Base-by-base conservation (phyloP, 1,139 yeast species). In the Candida tropicalis region DNA sequence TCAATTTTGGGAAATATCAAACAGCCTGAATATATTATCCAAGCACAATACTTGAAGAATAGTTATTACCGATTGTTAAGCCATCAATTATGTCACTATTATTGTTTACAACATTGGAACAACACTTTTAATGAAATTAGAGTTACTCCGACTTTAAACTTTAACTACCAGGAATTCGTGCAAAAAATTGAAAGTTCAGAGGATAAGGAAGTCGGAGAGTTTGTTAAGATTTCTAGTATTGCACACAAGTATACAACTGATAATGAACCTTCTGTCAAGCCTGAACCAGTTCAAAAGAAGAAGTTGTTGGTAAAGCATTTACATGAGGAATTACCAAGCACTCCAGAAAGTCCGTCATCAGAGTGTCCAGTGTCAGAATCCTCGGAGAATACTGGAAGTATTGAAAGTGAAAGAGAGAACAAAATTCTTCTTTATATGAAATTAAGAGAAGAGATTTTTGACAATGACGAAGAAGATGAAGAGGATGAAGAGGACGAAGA, bases 41-140 rank as follows among this genome's bases (percentile, higher is more conserved):
- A 49, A 29, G 56, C 63, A 8, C 53, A 48, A 28, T 63, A 73
- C 57, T 82, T 73, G 22, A 70, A 80, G 71, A 85, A 85, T 59
- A 81, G 88, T 2, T 85, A 82, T 58, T 82, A 80, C 52, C 64
- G 91, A 50, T 63, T 85, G 31, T 62, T 85, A 42, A 74, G 84
- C 1, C 90, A 85, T 59, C 86, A 84, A 49, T 63, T 84, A 25
- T 87, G 90, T 12, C 85, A 82, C 32, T 83, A 83, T 58, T 84
- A 84, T 56, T 66, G 71, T 22, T 60, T 85, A 43, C 57, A 56
- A 40, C 70, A 65, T 43, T 56, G 60, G 60, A 63, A 62, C 44
- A 60, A 57, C 44, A 50, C 49, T n/a, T 23, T 35, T 29, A 59
- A 57, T 42, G 68, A 63, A 35, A 65, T 65, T 8, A 49, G 60